phyloP scores from a whole-genome alignment of 179 eudicot species.

The Nepenthes alata region DNA sequence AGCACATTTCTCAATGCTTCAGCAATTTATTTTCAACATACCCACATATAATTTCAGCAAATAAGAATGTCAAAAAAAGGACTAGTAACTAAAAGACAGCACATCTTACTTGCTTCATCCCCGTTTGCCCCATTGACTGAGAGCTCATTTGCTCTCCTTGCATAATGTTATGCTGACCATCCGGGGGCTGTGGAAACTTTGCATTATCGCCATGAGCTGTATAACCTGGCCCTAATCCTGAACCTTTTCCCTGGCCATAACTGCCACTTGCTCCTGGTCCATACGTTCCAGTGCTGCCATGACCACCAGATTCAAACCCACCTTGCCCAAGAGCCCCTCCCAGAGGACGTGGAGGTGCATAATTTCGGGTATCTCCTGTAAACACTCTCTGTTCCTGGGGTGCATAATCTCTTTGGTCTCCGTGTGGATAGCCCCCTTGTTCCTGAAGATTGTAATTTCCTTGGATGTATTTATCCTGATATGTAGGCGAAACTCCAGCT shows the following conservation, averaged over 20 bases:
- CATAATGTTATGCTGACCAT: slow-evolving; percentile 19
- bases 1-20: too few relatives aligned
- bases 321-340: slow-evolving; percentile 21
- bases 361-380: slow-evolving; percentile 9
- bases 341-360: slow-evolving; percentile 12
- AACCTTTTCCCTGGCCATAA: slow-evolving; percentile 19
- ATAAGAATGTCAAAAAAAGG: not conserved
- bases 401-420: slow-evolving; percentile 9
- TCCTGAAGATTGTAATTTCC: slow-evolving; percentile 24
- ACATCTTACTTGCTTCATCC: slow-evolving; percentile 30
- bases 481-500: slow-evolving; percentile 30
- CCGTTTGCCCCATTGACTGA: slow-evolving; percentile 20
- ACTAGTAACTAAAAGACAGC: not conserved
- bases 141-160: slow-evolving; percentile 24
- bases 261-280: slow-evolving; percentile 21
- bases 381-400: slow-evolving; percentile 12
- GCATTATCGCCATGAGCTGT: slow-evolving; percentile 21
- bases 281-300: slow-evolving; percentile 22
- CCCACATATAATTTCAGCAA: not conserved
- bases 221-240: slow-evolving; percentile 17
- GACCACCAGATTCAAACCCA: slow-evolving; percentile 13
- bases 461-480: slow-evolving; percentile 30
- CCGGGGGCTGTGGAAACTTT: slow-evolving; percentile 13
- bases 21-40: too few relatives aligned
- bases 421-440: slow-evolving; percentile 16